A percentile compares a stretch with the other conserved stretches of the same genome.
These are phyloP conservation scores for Pigoraptor vietnamica DNA, from an alignment of 78 protist genomes.

Conservation along the genomic window DNA sequence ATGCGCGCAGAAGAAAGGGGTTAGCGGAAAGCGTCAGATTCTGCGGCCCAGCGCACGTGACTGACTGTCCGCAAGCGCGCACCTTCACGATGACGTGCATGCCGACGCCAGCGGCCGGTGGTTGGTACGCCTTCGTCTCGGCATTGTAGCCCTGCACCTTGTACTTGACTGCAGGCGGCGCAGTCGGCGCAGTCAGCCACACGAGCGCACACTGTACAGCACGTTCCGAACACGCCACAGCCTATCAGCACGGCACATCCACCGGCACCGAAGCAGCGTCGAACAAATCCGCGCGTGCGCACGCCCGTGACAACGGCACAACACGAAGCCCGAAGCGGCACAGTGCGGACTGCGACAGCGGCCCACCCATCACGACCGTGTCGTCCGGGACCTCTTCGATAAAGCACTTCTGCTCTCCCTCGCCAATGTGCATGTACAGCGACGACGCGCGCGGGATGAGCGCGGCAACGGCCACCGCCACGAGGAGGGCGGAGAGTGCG, in stretches of 20 bases:
- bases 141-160: neutral
- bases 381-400: constrained; percentile 28
- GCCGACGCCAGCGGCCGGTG: neutral
- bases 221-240: too few relatives aligned
- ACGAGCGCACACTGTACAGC: too few relatives aligned
- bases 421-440: constrained; percentile 8
- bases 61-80: neutral
- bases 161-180: constrained; percentile 1
- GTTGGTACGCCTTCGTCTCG: neutral
- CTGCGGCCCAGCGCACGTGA: neutral
- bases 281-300: too few relatives aligned
- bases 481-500: neutral
- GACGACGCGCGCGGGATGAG: neutral
- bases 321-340: neutral
- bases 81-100: neutral
- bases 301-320: too few relatives aligned
- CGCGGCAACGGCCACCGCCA: neutral
- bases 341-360: neutral
- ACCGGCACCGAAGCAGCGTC: too few relatives aligned
- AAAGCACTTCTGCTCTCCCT: constrained; percentile 26
- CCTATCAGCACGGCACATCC: too few relatives aligned
- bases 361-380: constrained; percentile 13
- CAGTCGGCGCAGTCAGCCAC: too few relatives aligned
- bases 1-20: neutral
- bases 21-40: neutral